Evolutionary conservation across 768 basidiomycete genomes (phyloP), one percentile per base, ranked within the genome.

Genomic region (Epithele typhae): DNA sequence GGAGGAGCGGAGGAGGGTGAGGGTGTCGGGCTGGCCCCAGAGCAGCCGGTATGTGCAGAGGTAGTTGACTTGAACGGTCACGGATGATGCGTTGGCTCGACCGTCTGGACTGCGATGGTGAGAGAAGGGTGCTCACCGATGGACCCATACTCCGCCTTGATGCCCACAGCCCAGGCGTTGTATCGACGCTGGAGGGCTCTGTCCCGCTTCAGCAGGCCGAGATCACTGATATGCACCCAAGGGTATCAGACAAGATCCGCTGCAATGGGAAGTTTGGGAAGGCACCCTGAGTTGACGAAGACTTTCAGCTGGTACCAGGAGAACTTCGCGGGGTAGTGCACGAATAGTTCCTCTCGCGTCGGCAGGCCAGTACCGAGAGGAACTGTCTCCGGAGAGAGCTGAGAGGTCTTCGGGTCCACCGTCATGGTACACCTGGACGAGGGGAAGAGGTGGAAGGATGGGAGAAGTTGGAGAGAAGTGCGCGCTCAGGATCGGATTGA

Each of bases 141-240:
- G 21, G 82, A 80, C 17, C 90, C 88, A 62, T 87, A 74, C 54
- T 81, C 57, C 33, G 64, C 66, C 56, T 68, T 76, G 50, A 88
- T 76, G 1, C 67, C 78, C 18, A 60, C 59, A 8, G 65, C 59
- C 84, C 85, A 90, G 14, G 64, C 61, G 32, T 78, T 55, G 54
- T 92, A 92, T 39, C 87, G 69, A 38, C 66, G 54, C 64, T 93
- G 89, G 27, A 93, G 73, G 42, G 65, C 69, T 52, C 66, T 78
- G 57, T 92, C 81, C 17, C 89, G 80, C 60, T 87, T 89, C 41
- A 92, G 70, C 30, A 90, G 71, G 2, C 87, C 87, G 37, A 93
- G 77, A 59, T 92, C 87, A 33, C 89, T 91, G 35, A n/a, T 23
- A 30, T 30, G 27, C 14, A 30, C 14, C 8, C n/a, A n/a, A n/a